Evolutionary conservation across 2,329 filamentous ascomycete genomes (phyloP), one percentile per base, ranked within the genome.

Genomic region (Colletotrichum tamarilloi): DNA sequence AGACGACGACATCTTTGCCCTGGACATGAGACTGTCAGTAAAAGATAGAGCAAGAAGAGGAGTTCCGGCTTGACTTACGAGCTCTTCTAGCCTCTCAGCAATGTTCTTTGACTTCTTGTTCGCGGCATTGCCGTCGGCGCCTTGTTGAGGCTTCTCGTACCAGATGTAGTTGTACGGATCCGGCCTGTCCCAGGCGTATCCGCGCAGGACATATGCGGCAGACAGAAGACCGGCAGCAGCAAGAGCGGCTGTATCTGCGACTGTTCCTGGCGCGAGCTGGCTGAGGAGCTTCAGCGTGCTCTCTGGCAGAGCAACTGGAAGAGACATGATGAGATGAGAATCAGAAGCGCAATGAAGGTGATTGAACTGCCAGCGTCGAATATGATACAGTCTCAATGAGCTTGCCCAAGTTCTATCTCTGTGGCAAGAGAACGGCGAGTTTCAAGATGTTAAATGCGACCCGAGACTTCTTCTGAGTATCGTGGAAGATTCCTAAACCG

Each of bases 91-190:
- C 63, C 79, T 81, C 60, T 77, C 69, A 0, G 84, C 83, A 71
- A 89, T 84, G 73, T 89, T 83, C 56, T 86, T 82, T 0, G 85
- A 87, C 46, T 81, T 80, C 65, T 80, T 81, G 12, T 65, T 85
- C 11, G 72, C 75, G 5, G 67, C 67, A 2, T 67, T 63, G n/a
- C 74, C 73, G 87, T 46, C 68, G 24, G 62, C 62, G 12, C 62
- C 68, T 16, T 71, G 62, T n/a, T 71, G 87, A 19, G 87, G 87
- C 49, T 83, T 82, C 75, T 89, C 84, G 63, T 84, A 90, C 77
- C 82, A 86, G 28, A 88, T 79, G 75, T 87, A 80, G 49, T 83
- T 76, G 68, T 87, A 83, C 5, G 87, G 87, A 74, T 89, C 86
- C 9, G 86, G 84, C 55, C 81, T 85, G 66, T 88, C 85, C 85